phyloP scores from a whole-genome alignment of 306 rosid species.

The Boehmeria nivea region DNA sequence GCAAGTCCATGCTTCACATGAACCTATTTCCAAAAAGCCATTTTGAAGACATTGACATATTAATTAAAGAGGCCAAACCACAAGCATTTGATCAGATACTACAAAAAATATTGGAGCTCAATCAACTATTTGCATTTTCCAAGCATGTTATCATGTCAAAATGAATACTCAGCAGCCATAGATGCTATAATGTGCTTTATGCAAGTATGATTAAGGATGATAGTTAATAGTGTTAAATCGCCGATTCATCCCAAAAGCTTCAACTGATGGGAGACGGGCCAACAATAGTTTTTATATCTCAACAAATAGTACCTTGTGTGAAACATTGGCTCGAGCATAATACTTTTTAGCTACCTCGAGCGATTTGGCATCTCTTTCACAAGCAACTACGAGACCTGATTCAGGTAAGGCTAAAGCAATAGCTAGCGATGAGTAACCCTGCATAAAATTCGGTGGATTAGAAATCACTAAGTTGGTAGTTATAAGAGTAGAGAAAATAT shows the following conservation, averaged over 20 bases:
- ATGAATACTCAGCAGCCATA: not conserved
- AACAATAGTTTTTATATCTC: no score
- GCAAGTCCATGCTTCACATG: conserved; percentile 75
- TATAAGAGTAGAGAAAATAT: no score
- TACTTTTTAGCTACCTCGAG: conserved; percentile 84
- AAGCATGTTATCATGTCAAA: no score
- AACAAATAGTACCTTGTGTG: conserved; percentile 81
- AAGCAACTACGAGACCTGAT: conserved; percentile 79
- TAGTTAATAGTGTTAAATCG: no score
- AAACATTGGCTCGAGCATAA: conserved; percentile 70
- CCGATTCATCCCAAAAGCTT: no score
- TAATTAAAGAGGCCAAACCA: conserved; percentile 2
- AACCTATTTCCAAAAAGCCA: conserved; percentile 43
- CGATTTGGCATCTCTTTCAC: conserved; percentile 74
- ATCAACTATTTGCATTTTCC: no score
- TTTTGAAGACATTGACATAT: not conserved
- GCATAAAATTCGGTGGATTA: not conserved
- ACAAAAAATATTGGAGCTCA: not conserved
- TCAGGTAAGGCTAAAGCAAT: conserved; percentile 82
- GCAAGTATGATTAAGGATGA: conserved; percentile 5
- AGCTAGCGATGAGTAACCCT: conserved; percentile 97
- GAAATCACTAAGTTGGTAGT: no score
- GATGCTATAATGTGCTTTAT: not conserved
- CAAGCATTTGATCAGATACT: conserved; percentile 1
- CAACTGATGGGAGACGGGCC: no score